Percentiles rank a stretch among this genome's conserved stretches.
phyloP scores from a whole-genome alignment of 2,329 filamentous ascomycete genomes.

The Sarocladium strictum region DNA sequence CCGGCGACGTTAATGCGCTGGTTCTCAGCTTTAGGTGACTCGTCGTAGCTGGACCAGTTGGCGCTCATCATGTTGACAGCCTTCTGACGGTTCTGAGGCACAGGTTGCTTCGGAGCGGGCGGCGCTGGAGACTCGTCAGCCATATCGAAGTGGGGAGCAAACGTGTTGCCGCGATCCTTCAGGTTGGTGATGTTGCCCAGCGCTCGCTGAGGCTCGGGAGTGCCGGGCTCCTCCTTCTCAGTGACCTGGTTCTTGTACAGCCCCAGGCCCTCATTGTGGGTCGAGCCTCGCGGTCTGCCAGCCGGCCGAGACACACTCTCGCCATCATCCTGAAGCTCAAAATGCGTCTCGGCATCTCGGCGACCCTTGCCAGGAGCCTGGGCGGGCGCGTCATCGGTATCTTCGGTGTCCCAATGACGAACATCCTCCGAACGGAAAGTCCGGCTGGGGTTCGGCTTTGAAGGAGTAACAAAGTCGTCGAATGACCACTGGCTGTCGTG shows the following conservation, averaged over 20 bases:
- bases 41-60: slow-evolving; percentile 51
- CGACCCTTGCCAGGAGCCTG: slow-evolving; percentile 61
- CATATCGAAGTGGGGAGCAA: slow-evolving; percentile 72
- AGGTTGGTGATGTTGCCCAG: slow-evolving; percentile 67
- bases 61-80: slow-evolving; percentile 68
- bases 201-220: slow-evolving; percentile 33
- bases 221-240: slow-evolving; percentile 43
- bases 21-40: slow-evolving; percentile 47
- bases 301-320: slow-evolving; percentile 46
- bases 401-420: slow-evolving; percentile 68
- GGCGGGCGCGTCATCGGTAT: slow-evolving; percentile 55
- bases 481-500: slow-evolving; percentile 79
- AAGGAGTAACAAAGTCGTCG: slow-evolving; percentile 78
- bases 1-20: slow-evolving; percentile 41
- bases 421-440: slow-evolving; percentile 59
- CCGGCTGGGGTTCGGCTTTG: slow-evolving; percentile 61
- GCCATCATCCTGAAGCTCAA: slow-evolving; percentile 74
- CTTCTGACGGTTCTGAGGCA: slow-evolving; percentile 58
- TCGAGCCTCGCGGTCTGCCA: slow-evolving; percentile 44
- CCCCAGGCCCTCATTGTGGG: slow-evolving; percentile 58
- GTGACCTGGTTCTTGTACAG: slow-evolving; percentile 77
- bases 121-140: slow-evolving; percentile 56
- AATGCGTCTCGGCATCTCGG: slow-evolving; percentile 75
- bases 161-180: slow-evolving; percentile 68
- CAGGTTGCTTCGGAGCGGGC: slow-evolving; percentile 32